Percentiles rank a stretch among this genome's conserved stretches.
These are phyloP conservation scores for Actinomortierella ambigua DNA, from an alignment of 371 early-diverging fungal species.

Conservation along the genomic window DNA sequence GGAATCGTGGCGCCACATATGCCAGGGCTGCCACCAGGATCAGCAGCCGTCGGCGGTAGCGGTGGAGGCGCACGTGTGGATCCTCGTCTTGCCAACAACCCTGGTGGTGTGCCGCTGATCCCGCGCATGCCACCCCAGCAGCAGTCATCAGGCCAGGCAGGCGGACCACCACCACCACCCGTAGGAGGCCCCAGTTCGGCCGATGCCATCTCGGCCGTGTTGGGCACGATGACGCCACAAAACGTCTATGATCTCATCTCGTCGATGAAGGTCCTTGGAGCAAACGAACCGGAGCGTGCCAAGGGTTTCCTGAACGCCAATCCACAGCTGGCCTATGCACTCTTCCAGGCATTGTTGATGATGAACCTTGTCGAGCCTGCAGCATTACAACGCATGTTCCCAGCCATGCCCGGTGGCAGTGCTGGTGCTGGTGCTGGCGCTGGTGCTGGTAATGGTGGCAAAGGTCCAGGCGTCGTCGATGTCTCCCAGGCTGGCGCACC, in stretches of 20 bases:
- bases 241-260: slow-evolving; percentile 77
- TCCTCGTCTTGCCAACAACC: slow-evolving; percentile 32
- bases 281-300: slow-evolving; percentile 71
- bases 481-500: slow-evolving; percentile 15
- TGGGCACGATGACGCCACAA: slow-evolving; percentile 71
- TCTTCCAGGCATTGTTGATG: slow-evolving; percentile 85
- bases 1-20: too few relatives aligned
- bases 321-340: slow-evolving; percentile 86
- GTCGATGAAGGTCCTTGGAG: slow-evolving; percentile 76
- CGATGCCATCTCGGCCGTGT: slow-evolving; percentile 64
- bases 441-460: slow-evolving; percentile 7
- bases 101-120: slow-evolving; percentile 18
- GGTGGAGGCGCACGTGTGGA: slow-evolving; percentile 11
- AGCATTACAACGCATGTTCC: slow-evolving; percentile 57
- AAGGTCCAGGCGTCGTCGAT: slow-evolving; percentile 7
- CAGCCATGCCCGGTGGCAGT: slow-evolving; percentile 51
- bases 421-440: too few relatives aligned
- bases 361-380: slow-evolving; percentile 85
- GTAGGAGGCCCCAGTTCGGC: slow-evolving; percentile 44
- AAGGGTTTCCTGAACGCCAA: slow-evolving; percentile 71
- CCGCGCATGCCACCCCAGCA: slow-evolving; percentile 25
- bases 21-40: too few relatives aligned
- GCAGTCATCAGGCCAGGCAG: slow-evolving; percentile 23
- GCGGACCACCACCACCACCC: slow-evolving; percentile 19
- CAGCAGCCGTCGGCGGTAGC: too few relatives aligned